Conservation (phyloP, 2,329 filamentous ascomycete species). For the Colletotrichum zoysiae region DNA sequence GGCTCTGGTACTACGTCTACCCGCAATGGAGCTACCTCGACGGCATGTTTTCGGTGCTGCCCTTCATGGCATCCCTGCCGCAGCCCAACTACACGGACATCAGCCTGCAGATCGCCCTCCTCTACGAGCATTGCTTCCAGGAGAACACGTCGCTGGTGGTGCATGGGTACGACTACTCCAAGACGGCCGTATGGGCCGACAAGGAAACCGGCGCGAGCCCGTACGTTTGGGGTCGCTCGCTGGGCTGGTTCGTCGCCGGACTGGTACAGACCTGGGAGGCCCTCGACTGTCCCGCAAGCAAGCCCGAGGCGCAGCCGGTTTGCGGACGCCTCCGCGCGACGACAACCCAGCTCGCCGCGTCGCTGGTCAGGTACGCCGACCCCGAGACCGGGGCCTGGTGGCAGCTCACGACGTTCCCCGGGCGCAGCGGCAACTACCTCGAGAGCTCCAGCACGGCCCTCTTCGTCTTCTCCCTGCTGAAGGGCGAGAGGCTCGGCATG, state of each 20-base stretch:
- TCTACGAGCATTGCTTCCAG: conserved; percentile 40
- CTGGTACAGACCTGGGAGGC: conserved; percentile 41
- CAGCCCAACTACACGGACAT: conserved; percentile 43
- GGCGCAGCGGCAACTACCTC: conserved; percentile 41
- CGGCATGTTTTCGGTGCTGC: conserved; percentile 63
- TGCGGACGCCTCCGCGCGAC: conserved; percentile 24
- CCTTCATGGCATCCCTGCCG: conserved; percentile 51
- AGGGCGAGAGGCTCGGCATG: conserved; percentile 29
- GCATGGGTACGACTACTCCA: conserved; percentile 42
- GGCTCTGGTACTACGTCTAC: conserved; percentile 57
- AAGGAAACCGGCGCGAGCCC: conserved; percentile 40
- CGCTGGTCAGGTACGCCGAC: conserved; percentile 32
- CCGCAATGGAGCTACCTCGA: conserved; percentile 66
- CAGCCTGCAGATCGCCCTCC: conserved; percentile 42
- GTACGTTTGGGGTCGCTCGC: conserved; percentile 40
- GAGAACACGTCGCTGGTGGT: conserved; percentile 32
- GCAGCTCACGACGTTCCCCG: conserved; percentile 37
- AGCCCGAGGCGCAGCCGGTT: neutral
- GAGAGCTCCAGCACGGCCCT: conserved; percentile 42
- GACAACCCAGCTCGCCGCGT: conserved; percentile 19
- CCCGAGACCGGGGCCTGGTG: conserved; percentile 38
- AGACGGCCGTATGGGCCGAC: conserved; percentile 40
- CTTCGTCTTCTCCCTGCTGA: conserved; percentile 38
- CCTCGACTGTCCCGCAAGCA: conserved; percentile 16
- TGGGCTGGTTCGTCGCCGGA: conserved; percentile 42